Evolutionary conservation across 2,329 filamentous ascomycete genomes (phyloP).

Genomic region (Apiospora arundinis): DNA sequence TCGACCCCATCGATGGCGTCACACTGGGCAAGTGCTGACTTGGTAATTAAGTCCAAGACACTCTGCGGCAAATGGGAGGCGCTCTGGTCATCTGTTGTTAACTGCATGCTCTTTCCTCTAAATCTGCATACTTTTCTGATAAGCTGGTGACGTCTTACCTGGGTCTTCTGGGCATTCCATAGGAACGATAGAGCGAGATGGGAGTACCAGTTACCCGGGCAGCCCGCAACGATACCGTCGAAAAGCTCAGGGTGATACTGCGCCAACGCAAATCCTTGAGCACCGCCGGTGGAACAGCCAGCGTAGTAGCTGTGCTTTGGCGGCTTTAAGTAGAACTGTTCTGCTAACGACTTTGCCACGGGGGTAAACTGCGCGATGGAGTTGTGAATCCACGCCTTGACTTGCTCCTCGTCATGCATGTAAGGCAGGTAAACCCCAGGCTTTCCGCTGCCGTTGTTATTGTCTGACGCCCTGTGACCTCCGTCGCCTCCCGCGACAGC

Average conservation of each 20-base stretch:
- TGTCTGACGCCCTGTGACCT: slow-evolving; percentile 31
- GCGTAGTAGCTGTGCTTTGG: slow-evolving; percentile 45
- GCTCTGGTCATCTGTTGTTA: slow-evolving; percentile 17
- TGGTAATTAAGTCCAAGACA: slow-evolving; percentile 40
- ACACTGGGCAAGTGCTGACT: slow-evolving; percentile 44
- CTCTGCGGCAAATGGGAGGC: slow-evolving; percentile 32
- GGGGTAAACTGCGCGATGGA: slow-evolving; percentile 43
- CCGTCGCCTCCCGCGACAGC: slow-evolving; percentile 35
- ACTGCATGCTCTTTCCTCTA: not conserved
- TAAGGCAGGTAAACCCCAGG: slow-evolving; percentile 31
- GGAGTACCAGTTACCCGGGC: slow-evolving; percentile 46
- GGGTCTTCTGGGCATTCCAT: slow-evolving; percentile 30
- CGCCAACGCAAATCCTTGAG: slow-evolving; percentile 48
- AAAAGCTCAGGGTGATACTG: slow-evolving; percentile 48
- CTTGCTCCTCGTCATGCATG: slow-evolving; percentile 30
- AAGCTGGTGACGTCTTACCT: slow-evolving; percentile 24
- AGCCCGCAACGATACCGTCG: slow-evolving; percentile 47
- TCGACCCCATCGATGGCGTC: slow-evolving; percentile 46
- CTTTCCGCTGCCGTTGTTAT: slow-evolving; percentile 28
- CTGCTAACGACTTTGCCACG: slow-evolving; percentile 36
- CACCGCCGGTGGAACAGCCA: slow-evolving; percentile 49
- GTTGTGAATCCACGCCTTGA: slow-evolving; percentile 44
- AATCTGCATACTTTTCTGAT: no score
- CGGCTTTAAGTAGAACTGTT: slow-evolving; percentile 40
- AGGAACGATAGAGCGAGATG: slow-evolving; percentile 32